These are phyloP conservation scores for Pleurotus tuoliensis DNA, from an alignment of 768 basidiomycete species.

Conservation along the genomic window DNA sequence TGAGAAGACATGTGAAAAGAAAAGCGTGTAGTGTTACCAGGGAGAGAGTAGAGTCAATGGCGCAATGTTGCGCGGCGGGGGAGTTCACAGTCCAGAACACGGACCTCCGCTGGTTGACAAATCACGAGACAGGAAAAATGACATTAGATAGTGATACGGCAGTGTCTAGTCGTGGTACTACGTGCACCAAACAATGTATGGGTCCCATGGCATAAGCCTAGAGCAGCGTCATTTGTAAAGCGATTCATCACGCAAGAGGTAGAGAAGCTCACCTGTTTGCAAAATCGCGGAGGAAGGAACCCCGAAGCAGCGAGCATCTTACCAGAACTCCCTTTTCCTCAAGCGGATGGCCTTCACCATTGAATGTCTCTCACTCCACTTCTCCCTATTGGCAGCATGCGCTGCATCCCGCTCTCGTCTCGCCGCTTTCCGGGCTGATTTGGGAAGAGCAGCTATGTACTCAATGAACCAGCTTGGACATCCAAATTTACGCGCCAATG, in stretches of 20 bases:
- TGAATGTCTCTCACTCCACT: constrained; percentile 71
- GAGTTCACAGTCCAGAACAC: not conserved
- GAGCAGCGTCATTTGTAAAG: too few relatives aligned
- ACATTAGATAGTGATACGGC: not conserved
- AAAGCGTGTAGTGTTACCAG: not conserved
- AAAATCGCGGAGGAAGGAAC: too few relatives aligned
- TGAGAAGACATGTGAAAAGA: not conserved
- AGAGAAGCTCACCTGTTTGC: too few relatives aligned
- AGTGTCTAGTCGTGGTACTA: not conserved
- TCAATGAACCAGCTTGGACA: constrained; percentile 69
- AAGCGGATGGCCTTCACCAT: constrained; percentile 58
- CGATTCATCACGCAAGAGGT: too few relatives aligned
- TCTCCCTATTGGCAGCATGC: constrained; percentile 43
- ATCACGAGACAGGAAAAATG: not conserved
- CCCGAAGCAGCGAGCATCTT: constrained; percentile 13
- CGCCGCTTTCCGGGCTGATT: constrained; percentile 40
- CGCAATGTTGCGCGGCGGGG: too few relatives aligned
- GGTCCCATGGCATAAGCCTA: too few relatives aligned
- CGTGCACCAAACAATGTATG: not conserved
- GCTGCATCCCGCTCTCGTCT: constrained; percentile 39
- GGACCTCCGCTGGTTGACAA: not conserved
- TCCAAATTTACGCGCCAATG: constrained; percentile 73
- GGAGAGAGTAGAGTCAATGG: not conserved
- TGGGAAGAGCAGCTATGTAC: constrained; percentile 58
- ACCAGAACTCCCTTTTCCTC: constrained; percentile 76